Evolutionary conservation across 345 rosid genomes (phyloP).

Genomic region (Gossypium mustelinum): DNA sequence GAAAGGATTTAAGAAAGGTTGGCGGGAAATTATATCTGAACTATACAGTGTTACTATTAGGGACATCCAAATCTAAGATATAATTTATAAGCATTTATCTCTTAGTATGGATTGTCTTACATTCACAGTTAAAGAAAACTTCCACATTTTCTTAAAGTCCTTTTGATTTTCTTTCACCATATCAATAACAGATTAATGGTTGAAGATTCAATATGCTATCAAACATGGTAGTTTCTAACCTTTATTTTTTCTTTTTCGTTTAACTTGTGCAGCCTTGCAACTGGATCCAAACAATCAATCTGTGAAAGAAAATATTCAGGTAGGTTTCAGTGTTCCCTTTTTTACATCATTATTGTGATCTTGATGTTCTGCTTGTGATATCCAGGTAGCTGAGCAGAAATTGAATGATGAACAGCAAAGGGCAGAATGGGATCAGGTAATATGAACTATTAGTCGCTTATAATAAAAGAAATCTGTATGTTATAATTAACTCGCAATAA

Average conservation of each 20-base stretch:
- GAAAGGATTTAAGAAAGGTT: constrained; percentile 86
- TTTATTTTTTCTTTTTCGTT: constrained; percentile 2
- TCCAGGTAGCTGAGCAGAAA: constrained; percentile 66
- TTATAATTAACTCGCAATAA: not conserved
- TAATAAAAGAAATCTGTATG: not conserved
- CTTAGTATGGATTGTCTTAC: not conserved
- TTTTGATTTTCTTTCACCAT: not conserved
- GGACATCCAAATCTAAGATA: not conserved
- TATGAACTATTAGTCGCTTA: not conserved
- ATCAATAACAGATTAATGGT: not conserved
- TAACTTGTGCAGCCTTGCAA: constrained; percentile 55
- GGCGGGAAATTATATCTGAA: constrained; percentile 17
- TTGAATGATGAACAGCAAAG: constrained; percentile 52
- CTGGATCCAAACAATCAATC: constrained; percentile 71
- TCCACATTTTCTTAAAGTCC: not conserved
- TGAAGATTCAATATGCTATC: not conserved
- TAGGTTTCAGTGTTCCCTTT: constrained; percentile 24
- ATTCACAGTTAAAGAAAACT: not conserved
- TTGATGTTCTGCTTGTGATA: constrained; percentile 20
- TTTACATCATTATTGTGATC: not conserved
- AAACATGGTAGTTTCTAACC: constrained; percentile 13
- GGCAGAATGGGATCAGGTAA: constrained; percentile 52
- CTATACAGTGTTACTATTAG: not conserved
- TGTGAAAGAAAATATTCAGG: constrained; percentile 76
- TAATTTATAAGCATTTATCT: not conserved